phyloP scores from a whole-genome alignment of 345 rosid species.

The Moringa oleifera region DNA sequence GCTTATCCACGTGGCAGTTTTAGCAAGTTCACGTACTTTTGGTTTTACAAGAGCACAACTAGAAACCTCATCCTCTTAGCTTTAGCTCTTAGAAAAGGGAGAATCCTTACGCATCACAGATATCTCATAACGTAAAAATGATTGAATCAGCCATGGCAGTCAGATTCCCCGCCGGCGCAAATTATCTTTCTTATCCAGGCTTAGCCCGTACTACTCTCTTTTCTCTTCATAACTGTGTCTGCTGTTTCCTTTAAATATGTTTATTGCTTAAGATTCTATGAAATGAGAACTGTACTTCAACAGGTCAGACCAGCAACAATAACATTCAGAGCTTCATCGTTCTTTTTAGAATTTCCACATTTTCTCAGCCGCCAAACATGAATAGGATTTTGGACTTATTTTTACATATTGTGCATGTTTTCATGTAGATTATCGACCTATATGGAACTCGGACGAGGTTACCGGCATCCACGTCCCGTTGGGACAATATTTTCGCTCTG shows the following conservation, averaged over 20 bases:
- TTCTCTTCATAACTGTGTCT: not conserved
- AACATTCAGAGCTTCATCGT: not conserved
- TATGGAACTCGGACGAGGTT: slow-evolving; percentile 41
- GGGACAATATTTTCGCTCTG: slow-evolving; percentile 35
- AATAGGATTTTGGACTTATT: not conserved
- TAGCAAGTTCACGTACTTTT: not conserved
- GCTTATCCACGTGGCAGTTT: not conserved
- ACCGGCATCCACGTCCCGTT: slow-evolving; percentile 31
- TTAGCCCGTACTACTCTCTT: slow-evolving; percentile 32
- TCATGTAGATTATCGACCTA: slow-evolving; percentile 46
- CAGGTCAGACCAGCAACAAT: slow-evolving; percentile 4
- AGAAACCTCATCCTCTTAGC: not conserved
- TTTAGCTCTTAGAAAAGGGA: not conserved
- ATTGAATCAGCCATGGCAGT: slow-evolving; percentile 60
- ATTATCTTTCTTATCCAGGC: slow-evolving; percentile 43
- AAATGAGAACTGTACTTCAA: not conserved
- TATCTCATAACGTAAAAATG: slow-evolving; percentile 15
- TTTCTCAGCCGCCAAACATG: slow-evolving; percentile 22
- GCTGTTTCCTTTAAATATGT: not conserved
- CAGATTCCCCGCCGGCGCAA: slow-evolving; percentile 50
- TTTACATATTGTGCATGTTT: not conserved
- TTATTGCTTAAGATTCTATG: not conserved
- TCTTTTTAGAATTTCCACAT: slow-evolving; percentile 12
- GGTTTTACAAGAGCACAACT: not conserved
- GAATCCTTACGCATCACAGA: not conserved